These are phyloP conservation scores for Hylodesmum podocarpum DNA, from an alignment of 306 rosid genomes.

Conservation along the genomic window DNA sequence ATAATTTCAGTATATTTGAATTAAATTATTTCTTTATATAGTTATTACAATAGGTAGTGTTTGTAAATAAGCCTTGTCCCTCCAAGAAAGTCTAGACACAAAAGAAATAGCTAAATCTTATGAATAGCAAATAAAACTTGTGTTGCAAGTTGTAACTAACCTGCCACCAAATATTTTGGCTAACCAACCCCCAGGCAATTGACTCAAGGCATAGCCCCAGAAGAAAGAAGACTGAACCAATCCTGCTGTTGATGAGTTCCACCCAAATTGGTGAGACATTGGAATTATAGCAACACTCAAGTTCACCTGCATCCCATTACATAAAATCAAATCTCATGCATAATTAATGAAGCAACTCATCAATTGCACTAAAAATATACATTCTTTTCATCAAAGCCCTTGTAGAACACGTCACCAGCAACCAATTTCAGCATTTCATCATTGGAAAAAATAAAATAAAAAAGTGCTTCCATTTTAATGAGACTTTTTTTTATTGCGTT, in stretches of 20 bases:
- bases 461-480: not conserved
- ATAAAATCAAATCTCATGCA: not conserved
- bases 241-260: constrained; percentile 92
- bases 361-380: not conserved
- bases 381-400: not conserved
- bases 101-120: not conserved
- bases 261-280: constrained; percentile 93
- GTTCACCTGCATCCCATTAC: constrained; percentile 67
- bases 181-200: constrained; percentile 97
- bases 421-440: no score
- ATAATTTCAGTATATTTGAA: not conserved
- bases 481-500: not conserved
- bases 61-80: not conserved
- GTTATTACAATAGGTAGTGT: not conserved
- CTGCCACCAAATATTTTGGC: constrained; percentile 96
- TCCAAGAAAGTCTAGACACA: not conserved
- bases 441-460: not conserved
- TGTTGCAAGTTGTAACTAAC: constrained; percentile 47
- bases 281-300: constrained; percentile 95
- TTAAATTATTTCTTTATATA: not conserved
- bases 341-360: constrained; percentile 11
- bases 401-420: no score
- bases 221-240: constrained; percentile 98
- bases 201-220: constrained; percentile 98
- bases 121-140: not conserved